phyloP scores from a whole-genome alignment of 768 basidiomycete genomes.

The Sistotremastrum niveocremeum region DNA sequence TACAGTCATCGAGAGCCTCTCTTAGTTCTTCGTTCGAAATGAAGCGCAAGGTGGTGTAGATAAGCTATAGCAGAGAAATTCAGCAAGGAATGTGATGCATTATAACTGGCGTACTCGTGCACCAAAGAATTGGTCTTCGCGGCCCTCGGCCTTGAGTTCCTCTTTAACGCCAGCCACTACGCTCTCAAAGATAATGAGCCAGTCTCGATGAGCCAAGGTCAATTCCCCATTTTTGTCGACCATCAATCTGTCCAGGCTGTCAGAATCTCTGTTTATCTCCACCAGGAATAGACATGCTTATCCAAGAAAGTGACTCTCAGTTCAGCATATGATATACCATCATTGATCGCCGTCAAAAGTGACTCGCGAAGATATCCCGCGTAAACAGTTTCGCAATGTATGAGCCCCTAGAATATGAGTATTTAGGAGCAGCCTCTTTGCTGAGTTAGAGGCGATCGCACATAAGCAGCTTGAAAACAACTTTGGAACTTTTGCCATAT shows the following conservation, averaged over 20 bases:
- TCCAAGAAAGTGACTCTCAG: slow-evolving; percentile 49
- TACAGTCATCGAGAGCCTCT: slow-evolving; percentile 62
- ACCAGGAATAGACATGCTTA: slow-evolving; percentile 27
- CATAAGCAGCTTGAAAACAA: slow-evolving; percentile 36
- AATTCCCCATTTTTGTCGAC: slow-evolving; percentile 40
- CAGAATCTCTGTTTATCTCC: not conserved
- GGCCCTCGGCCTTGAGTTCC: slow-evolving; percentile 35
- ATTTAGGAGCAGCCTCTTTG: not conserved
- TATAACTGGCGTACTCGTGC: slow-evolving; percentile 33
- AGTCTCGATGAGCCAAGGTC: slow-evolving; percentile 44
- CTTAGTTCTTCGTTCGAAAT: slow-evolving; percentile 43
- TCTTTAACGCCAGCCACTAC: slow-evolving; percentile 39
- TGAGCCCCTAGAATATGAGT: slow-evolving; percentile 24
- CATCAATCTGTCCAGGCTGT: slow-evolving; percentile 31
- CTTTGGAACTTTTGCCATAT: slow-evolving; percentile 65
- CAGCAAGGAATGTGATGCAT: not conserved
- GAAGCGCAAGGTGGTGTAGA: slow-evolving; percentile 51
- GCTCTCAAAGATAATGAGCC: slow-evolving; percentile 39
- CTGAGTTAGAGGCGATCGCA: slow-evolving; percentile 15
- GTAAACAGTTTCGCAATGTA: slow-evolving; percentile 44
- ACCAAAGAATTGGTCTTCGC: slow-evolving; percentile 50
- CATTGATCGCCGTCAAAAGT: slow-evolving; percentile 45
- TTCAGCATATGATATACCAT: slow-evolving; percentile 63
- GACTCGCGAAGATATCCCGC: slow-evolving; percentile 48
- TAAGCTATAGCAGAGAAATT: slow-evolving; percentile 33